Evolutionary conservation across 257 asterid genomes (phyloP).

Genomic region (Solanum neorickii): DNA sequence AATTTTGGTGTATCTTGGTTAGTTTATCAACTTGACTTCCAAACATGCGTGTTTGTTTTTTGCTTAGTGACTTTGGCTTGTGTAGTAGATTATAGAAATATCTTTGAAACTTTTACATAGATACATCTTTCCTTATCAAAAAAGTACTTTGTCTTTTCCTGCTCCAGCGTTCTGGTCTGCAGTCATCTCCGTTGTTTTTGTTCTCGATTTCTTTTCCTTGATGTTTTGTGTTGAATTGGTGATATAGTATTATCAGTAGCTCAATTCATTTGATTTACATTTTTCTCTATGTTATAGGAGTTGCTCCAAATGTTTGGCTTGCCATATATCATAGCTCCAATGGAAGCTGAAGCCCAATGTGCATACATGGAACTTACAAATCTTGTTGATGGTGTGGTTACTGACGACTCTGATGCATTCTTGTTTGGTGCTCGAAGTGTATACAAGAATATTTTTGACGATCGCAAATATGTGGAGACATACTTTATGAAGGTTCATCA

Average conservation of each 20-base stretch:
- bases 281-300: constrained; percentile 43
- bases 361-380: constrained; percentile 80
- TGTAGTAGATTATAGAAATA: neutral
- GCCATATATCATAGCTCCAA: constrained; percentile 91
- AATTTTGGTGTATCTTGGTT: neutral
- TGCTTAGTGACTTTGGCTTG: neutral
- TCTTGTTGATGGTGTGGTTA: constrained; percentile 94
- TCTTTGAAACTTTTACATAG: neutral
- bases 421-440: constrained; percentile 85
- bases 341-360: constrained; percentile 99
- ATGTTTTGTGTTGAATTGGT: neutral
- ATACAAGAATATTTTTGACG: constrained; percentile 91
- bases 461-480: constrained; percentile 92
- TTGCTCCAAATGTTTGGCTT: constrained; percentile 97
- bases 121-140: neutral
- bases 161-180: neutral
- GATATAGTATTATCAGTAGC: neutral
- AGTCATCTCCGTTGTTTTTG: neutral
- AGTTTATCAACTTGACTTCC: neutral
- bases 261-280: neutral
- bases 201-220: neutral
- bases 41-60: neutral
- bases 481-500: constrained; percentile 79
- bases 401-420: constrained; percentile 92
- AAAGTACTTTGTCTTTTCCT: neutral